Base-by-base conservation (phyloP, 225 moss, liverwort and hornwort genomes). In the Sphagnum tenellum region DNA sequence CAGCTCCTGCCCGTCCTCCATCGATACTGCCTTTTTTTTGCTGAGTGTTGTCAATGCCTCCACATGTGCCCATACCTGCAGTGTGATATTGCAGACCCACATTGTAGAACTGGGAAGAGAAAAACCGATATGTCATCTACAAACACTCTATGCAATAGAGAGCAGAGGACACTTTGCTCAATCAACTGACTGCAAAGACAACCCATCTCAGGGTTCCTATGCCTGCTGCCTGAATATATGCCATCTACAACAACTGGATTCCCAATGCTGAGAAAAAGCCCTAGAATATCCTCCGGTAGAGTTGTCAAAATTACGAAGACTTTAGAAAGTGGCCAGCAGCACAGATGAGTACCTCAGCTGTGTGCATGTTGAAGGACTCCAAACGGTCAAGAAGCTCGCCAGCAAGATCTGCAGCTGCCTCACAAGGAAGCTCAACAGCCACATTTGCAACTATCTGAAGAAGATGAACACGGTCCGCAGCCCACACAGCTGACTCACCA, bases 1-100 rank as follows among this genome's bases (percentile, higher is more conserved):
- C 8, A 85, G 75, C 29, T 76, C 63, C 66, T 85, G 81, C 59
- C 81, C 84, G 52, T 85, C 65, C 59, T 67, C 75, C 63, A 59
- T 50, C 56, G 75, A 70, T 46, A 56, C 52, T 9, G 75, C 81
- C 56, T 85, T 85, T 62, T 73, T 71, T 63, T 65, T 85, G 73
- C 84, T 81, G 44, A 85, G 75, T 56, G 70, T 65, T 9, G 84
- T 74, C n/a, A 85, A 71, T 44, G 81, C 67, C 65, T 78, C 81
- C 56, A 85, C 80, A 73, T 85, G 84, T 5, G 80, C 84, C 62
- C 77, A 77, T 5, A 84, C 84, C 83, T 84, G 80, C 50, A 63
- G 11, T 29, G 29, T 29, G 29, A 29, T 29, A 29, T 57, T 55
- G 14, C 9, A 48, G 14, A 44, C 9, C 12, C 46, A 50, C 29